Percentiles rank a stretch among this genome's conserved stretches.
phyloP scores from a whole-genome alignment of 1,139 yeast species.

The Lodderomyces parapsilosis region DNA sequence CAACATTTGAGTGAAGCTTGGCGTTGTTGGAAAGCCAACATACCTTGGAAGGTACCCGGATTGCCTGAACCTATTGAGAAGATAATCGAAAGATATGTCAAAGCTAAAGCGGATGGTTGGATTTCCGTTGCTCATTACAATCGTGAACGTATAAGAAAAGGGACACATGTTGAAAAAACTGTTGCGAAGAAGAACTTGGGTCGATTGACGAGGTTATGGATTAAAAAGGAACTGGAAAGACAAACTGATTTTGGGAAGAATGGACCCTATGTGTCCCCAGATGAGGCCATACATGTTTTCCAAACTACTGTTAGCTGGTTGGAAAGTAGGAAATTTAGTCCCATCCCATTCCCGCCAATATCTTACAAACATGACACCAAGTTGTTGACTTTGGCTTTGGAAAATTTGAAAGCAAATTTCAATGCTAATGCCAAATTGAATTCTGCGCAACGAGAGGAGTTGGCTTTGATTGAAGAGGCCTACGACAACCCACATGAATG shows the following conservation, averaged over 20 bases:
- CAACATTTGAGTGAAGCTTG: constrained; percentile 98
- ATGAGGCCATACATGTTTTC: constrained; percentile 84
- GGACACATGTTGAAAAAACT: constrained; percentile 90
- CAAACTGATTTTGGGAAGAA: constrained; percentile 77
- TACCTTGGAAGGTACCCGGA: constrained; percentile 98
- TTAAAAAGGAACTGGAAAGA: constrained; percentile 87
- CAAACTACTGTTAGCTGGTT: constrained; percentile 91
- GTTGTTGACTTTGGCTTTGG: constrained; percentile 82
- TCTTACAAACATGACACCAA: constrained; percentile 94
- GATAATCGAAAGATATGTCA: constrained; percentile 83
- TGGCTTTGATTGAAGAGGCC: constrained; percentile 92
- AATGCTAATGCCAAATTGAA: constrained; percentile 83
- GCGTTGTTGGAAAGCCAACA: constrained; percentile 99
- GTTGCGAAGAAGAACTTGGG: constrained; percentile 93
- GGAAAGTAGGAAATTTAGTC: constrained; percentile 79
- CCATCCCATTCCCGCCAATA: constrained; percentile 92
- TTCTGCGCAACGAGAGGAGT: constrained; percentile 85
- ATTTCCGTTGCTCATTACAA: constrained; percentile 89
- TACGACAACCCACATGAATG: constrained; percentile 97
- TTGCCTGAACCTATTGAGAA: constrained; percentile 87
- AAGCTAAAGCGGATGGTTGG: constrained; percentile 98
- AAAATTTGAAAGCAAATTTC: constrained; percentile 79
- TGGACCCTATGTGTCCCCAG: constrained; percentile 85
- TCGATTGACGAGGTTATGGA: constrained; percentile 86
- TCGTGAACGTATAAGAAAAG: constrained; percentile 82